Percentiles rank a stretch among this genome's conserved stretches.
Conservation (phyloP, 495 filamentous ascomycete genomes). For the Letharia lupina region DNA sequence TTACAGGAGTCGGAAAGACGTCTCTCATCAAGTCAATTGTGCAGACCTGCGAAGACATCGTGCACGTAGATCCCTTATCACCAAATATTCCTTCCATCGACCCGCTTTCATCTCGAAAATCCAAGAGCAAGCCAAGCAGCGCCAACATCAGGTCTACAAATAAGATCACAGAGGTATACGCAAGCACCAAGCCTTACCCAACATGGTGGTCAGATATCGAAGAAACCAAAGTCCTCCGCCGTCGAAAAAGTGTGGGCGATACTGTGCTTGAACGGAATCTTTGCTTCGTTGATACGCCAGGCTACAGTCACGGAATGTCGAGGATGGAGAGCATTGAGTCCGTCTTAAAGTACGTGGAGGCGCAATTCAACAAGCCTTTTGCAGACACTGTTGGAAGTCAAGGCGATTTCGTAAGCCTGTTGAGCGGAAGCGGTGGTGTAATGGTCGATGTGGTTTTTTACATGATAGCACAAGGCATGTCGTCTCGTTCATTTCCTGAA, state of each 20-base stretch:
- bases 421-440: slow-evolving; percentile 78
- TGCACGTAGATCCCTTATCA: slow-evolving; percentile 79
- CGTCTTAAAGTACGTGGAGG: slow-evolving; percentile 67
- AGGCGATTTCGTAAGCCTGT: slow-evolving; percentile 65
- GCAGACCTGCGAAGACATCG: slow-evolving; percentile 90
- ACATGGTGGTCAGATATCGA: slow-evolving; percentile 92
- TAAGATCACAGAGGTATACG: slow-evolving; percentile 72
- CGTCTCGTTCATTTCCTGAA: slow-evolving; percentile 4
- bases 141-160: slow-evolving; percentile 33
- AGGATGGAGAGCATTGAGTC: slow-evolving; percentile 58
- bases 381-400: slow-evolving; percentile 52
- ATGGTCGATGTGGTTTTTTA: slow-evolving; percentile 89
- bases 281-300: slow-evolving; percentile 88
- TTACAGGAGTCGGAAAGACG: slow-evolving; percentile 67
- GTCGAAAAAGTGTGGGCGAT: slow-evolving; percentile 74
- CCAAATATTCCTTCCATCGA: slow-evolving; percentile 31
- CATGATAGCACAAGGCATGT: slow-evolving; percentile 57
- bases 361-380: slow-evolving; percentile 58
- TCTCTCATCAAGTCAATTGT: slow-evolving; percentile 89
- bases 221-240: slow-evolving; percentile 56
- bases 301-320: slow-evolving; percentile 55
- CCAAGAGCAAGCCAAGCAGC: slow-evolving; percentile 28
- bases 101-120: slow-evolving; percentile 26
- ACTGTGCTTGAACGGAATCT: slow-evolving; percentile 84
- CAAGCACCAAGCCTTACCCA: slow-evolving; percentile 88